Conservation (phyloP, 2,329 filamentous ascomycete genomes). For the Westerdykella sp. region DNA sequence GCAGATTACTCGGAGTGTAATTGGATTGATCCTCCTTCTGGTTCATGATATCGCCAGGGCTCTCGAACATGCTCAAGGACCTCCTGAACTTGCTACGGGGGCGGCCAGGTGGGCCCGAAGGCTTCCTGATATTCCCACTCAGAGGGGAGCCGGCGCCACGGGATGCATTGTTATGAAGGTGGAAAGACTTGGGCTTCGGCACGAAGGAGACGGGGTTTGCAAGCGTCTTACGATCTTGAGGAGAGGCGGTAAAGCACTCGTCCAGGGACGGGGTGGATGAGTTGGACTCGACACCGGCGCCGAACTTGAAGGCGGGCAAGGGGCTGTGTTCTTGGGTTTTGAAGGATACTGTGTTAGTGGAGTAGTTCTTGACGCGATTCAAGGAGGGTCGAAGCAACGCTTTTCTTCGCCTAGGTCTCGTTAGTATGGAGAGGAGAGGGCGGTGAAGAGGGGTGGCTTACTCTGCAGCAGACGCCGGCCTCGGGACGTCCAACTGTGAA, state of each 20-base stretch:
- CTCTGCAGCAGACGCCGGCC: conserved; percentile 34
- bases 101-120: conserved; percentile 57
- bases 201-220: conserved; percentile 48
- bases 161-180: conserved; percentile 50
- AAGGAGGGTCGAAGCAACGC: conserved; percentile 66
- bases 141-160: conserved; percentile 71
- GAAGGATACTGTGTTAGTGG: conserved; percentile 58
- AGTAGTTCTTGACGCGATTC: conserved; percentile 66
- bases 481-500: conserved; percentile 25
- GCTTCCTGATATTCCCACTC: conserved; percentile 59
- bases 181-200: conserved; percentile 60
- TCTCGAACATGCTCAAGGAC: conserved; percentile 97
- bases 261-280: conserved; percentile 63
- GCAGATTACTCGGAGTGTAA: conserved; percentile 52
- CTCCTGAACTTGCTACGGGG: conserved; percentile 73
- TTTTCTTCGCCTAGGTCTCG: conserved; percentile 24
- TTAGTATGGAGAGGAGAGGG: conserved; percentile 12
- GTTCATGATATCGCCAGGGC: conserved; percentile 80
- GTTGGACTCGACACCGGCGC: conserved; percentile 47
- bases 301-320: conserved; percentile 70
- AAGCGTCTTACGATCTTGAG: conserved; percentile 61
- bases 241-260: conserved; percentile 76
- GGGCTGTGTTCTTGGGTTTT: conserved; percentile 57
- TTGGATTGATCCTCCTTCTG: conserved; percentile 57
- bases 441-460: conserved; percentile 16